Evolutionary conservation across 805 yeast species (phyloP).

Genomic region (Pichia membranifaciens): DNA sequence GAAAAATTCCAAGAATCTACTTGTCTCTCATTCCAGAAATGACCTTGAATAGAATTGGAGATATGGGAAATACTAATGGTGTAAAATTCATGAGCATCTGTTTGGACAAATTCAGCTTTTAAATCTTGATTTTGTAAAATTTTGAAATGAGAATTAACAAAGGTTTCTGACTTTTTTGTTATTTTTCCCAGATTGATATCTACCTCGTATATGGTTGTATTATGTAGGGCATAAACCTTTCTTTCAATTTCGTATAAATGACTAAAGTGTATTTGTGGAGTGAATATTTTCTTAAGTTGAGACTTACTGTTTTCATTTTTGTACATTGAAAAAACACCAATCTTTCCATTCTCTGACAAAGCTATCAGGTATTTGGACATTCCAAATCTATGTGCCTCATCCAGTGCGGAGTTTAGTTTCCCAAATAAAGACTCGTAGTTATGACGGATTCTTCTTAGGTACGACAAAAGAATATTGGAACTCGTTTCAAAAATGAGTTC

Average conservation of each 20-base stretch:
- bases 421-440: slow-evolving; percentile 21
- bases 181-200: slow-evolving; percentile 1
- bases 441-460: slow-evolving; percentile 27
- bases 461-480: slow-evolving; percentile 26
- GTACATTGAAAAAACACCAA: slow-evolving; percentile 42
- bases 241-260: slow-evolving; percentile 14
- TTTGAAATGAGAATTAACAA: slow-evolving; percentile 7
- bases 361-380: slow-evolving; percentile 38
- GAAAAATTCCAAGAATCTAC: slow-evolving; percentile 19
- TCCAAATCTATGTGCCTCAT: slow-evolving; percentile 36
- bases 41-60: slow-evolving; percentile 15
- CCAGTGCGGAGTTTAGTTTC: slow-evolving; percentile 15
- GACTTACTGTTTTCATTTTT: slow-evolving; percentile 6
- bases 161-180: background rate
- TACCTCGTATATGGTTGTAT: slow-evolving; percentile 1
- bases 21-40: slow-evolving; percentile 2
- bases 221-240: background rate
- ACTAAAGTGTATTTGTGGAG: slow-evolving; percentile 1
- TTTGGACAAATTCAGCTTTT: slow-evolving; percentile 13
- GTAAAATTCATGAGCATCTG: slow-evolving; percentile 14
- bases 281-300: slow-evolving; percentile 5
- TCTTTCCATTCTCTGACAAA: slow-evolving; percentile 35
- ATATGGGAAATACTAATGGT: slow-evolving; percentile 7
- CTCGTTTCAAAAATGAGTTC: slow-evolving; percentile 30
- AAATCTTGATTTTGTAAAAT: slow-evolving; percentile 3